Percentiles rank a stretch among this genome's conserved stretches.
Evolutionary conservation across 495 filamentous ascomycete genomes (phyloP).

Genomic region (Penicillium diatomitis): DNA sequence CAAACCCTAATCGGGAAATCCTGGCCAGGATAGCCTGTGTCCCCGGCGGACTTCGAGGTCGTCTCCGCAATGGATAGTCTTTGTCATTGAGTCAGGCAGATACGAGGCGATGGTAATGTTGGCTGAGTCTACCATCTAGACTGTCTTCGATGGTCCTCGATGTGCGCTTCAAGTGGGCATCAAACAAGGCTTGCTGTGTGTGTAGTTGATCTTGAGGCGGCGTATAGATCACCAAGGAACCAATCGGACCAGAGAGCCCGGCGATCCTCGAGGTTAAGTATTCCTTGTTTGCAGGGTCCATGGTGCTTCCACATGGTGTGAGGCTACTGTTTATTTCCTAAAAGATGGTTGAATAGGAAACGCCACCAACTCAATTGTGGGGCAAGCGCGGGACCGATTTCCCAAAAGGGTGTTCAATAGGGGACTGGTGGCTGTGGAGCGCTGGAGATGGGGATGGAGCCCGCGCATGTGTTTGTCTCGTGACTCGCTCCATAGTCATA

Average conservation of each 20-base stretch:
- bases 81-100: not conserved
- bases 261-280: not conserved
- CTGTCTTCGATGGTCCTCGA: not conserved
- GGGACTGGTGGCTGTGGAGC: not conserved
- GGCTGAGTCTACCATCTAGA: too few species aligned
- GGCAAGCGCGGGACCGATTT: not conserved
- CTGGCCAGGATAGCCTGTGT: not conserved
- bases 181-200: not conserved
- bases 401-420: conserved; percentile 12
- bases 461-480: too few species aligned
- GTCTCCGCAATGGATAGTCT: not conserved
- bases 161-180: not conserved
- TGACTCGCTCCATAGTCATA: too few species aligned
- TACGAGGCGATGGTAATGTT: too few species aligned
- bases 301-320: not conserved
- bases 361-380: not conserved
- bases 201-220: not conserved
- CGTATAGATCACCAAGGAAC: not conserved
- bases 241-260: not conserved
- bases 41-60: not conserved
- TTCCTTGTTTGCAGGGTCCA: not conserved
- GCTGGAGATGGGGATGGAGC: too few species aligned
- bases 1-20: not conserved
- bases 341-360: conserved; percentile 11
- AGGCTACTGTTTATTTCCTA: not conserved